A percentile compares a stretch with the other conserved stretches of the same genome.
These are phyloP conservation scores for Suhomyces maxii DNA, from an alignment of 1,139 yeast species.

Conservation along the genomic window DNA sequence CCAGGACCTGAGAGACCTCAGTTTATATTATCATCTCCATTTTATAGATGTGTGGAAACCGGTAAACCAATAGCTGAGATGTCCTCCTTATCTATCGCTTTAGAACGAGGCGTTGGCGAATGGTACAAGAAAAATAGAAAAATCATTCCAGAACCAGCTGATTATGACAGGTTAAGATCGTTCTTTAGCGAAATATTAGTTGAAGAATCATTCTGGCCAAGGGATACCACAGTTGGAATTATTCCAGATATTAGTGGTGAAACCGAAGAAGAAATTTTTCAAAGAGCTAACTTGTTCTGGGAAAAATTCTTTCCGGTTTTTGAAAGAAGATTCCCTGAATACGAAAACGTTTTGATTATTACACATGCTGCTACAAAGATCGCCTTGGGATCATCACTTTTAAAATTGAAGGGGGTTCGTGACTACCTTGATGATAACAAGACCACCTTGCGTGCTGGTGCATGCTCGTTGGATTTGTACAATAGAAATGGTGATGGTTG, in stretches of 20 bases:
- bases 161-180: conserved; percentile 42
- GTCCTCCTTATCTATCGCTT: conserved; percentile 54
- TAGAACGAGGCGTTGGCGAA: conserved; percentile 76
- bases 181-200: conserved; percentile 52
- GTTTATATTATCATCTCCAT: conserved; percentile 74
- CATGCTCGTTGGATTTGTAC: conserved; percentile 46
- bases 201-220: conserved; percentile 38
- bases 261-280: conserved; percentile 59
- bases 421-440: conserved; percentile 50
- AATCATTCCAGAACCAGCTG: conserved; percentile 60
- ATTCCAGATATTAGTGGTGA: conserved; percentile 66
- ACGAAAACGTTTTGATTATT: conserved; percentile 58
- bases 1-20: conserved; percentile 54
- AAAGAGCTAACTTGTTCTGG: conserved; percentile 55
- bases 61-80: conserved; percentile 63
- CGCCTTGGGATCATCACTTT: conserved; percentile 69
- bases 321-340: conserved; percentile 53
- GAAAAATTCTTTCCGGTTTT: conserved; percentile 49
- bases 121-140: conserved; percentile 61
- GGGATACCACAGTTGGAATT: conserved; percentile 44
- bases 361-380: conserved; percentile 87
- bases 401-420: conserved; percentile 48
- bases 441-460: conserved; percentile 47
- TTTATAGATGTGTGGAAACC: conserved; percentile 87
- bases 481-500: conserved; percentile 37